These are phyloP conservation scores for Boletus rubescentipes DNA, from an alignment of 768 basidiomycete genomes.

Conservation along the genomic window DNA sequence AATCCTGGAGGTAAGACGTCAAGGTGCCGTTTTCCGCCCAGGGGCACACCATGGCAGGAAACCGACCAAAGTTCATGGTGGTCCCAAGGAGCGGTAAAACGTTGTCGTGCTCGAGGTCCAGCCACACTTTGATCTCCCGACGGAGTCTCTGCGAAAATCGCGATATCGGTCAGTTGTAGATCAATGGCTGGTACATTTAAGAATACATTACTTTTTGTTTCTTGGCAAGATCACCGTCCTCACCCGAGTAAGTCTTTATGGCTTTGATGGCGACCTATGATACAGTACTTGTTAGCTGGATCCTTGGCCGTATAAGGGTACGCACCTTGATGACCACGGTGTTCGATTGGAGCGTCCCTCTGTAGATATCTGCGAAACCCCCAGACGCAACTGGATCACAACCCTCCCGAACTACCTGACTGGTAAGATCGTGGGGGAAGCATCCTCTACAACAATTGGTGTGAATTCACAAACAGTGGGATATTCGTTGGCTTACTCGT, in stretches of 20 bases:
- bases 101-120: not conserved
- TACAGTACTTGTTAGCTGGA: not conserved
- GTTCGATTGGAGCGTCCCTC: not conserved
- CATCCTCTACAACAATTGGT: not conserved
- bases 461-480: not conserved
- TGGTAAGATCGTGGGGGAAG: not conserved
- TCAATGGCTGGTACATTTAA: not conserved
- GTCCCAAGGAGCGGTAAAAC: not conserved
- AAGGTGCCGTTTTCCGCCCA: slow-evolving; percentile 1
- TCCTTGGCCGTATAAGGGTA: not conserved
- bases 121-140: slow-evolving; percentile 4
- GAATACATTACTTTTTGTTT: slow-evolving; percentile 8
- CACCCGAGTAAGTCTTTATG: slow-evolving; percentile 1
- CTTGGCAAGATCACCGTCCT: slow-evolving; percentile 4
- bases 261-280: slow-evolving; percentile 8
- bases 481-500: not conserved
- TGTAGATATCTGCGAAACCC: slow-evolving; percentile 9
- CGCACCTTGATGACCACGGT: not conserved
- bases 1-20: not conserved
- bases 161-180: not conserved
- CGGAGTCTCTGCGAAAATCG: slow-evolving; percentile 10
- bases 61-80: not conserved
- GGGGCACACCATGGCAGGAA: slow-evolving; percentile 1
- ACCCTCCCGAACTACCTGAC: not conserved
- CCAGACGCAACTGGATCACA: not conserved